These are phyloP conservation scores for Gaeumannomyces sp. DNA, from an alignment of 2,329 filamentous ascomycete species.

Conservation along the genomic window DNA sequence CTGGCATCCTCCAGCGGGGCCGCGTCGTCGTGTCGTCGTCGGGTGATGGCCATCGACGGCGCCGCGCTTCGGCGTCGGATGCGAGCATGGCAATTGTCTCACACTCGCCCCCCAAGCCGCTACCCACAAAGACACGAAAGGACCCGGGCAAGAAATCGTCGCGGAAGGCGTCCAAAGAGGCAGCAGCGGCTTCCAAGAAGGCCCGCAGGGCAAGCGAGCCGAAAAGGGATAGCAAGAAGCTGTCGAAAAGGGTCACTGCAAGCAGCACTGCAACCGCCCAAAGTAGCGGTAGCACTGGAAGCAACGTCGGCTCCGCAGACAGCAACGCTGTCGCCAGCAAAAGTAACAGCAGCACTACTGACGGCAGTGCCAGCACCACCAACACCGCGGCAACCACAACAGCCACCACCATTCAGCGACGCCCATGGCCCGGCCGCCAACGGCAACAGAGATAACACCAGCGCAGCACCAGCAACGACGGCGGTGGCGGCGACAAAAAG, in stretches of 20 bases:
- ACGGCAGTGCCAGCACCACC: neutral
- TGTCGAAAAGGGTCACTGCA: neutral
- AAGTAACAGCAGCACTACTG: neutral
- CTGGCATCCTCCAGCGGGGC: conserved; percentile 10
- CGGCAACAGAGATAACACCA: neutral
- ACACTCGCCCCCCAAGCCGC: neutral
- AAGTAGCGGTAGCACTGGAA: neutral
- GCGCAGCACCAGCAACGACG: neutral
- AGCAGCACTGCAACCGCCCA: neutral
- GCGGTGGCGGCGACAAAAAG: neutral
- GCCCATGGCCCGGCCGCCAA: neutral
- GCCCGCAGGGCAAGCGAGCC: neutral
- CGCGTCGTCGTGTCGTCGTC: conserved; percentile 11
- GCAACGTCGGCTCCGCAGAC: neutral
- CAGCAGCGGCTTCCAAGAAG: neutral
- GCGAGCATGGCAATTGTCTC: neutral
- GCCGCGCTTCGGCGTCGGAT: neutral
- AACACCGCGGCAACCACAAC: too few species aligned
- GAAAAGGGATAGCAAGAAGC: neutral
- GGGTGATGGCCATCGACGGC: neutral
- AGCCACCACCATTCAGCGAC: neutral
- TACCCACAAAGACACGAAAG: neutral
- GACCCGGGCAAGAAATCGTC: neutral
- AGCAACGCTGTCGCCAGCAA: neutral
- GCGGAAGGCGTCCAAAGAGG: neutral